Conservation (phyloP, 805 yeast species). For the Wickerhamomyces mucosus region DNA sequence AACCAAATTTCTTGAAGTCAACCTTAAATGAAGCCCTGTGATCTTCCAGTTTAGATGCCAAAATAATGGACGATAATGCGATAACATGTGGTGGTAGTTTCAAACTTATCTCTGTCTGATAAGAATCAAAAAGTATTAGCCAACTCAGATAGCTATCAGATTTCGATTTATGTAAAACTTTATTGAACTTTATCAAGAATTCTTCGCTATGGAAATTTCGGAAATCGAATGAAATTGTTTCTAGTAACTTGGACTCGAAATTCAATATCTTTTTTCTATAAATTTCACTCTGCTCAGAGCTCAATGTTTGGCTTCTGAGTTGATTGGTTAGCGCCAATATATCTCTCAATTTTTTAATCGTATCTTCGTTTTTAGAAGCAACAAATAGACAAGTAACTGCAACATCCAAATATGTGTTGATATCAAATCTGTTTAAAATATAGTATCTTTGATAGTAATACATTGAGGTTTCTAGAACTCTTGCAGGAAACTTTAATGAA, state of each 20-base stretch:
- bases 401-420: conserved; percentile 36
- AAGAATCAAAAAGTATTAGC: conserved; percentile 67
- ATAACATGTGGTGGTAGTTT: conserved; percentile 69
- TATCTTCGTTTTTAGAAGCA: conserved; percentile 75
- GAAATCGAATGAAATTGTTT: conserved; percentile 73
- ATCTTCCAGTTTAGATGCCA: conserved; percentile 43
- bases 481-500: conserved; percentile 54
- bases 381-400: conserved; percentile 60
- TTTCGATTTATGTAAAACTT: conserved; percentile 35
- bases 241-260: conserved; percentile 65
- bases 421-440: conserved; percentile 53
- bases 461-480: conserved; percentile 63
- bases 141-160: conserved; percentile 51
- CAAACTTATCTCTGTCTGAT: conserved; percentile 57
- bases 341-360: conserved; percentile 64
- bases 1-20: conserved; percentile 6
- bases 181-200: conserved; percentile 52
- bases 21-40: conserved; percentile 15
- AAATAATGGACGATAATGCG: conserved; percentile 56
- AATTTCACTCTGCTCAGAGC: conserved; percentile 33
- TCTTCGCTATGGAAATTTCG: conserved; percentile 60
- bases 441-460: conserved; percentile 63
- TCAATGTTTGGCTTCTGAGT: conserved; percentile 20
- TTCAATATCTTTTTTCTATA: conserved; percentile 48
- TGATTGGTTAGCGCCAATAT: conserved; percentile 36